Percentiles rank a stretch among this genome's conserved stretches.
Evolutionary conservation across 2,329 filamentous ascomycete species (phyloP).

Genomic region (Trichoderma pleuroti): DNA sequence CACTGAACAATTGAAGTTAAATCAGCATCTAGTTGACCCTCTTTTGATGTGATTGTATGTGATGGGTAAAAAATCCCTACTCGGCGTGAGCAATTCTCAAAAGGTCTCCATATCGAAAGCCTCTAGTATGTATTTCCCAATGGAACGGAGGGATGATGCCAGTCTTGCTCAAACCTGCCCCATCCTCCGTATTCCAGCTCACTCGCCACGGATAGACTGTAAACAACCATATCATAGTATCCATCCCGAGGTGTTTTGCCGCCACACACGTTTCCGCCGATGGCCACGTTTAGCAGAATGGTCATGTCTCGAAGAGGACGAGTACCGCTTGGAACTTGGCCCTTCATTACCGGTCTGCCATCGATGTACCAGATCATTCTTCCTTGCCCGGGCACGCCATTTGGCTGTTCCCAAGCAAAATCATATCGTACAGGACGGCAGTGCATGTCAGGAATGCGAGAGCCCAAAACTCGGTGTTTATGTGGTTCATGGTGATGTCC

Average conservation of each 20-base stretch:
- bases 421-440: constrained; percentile 48
- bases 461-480: constrained; percentile 55
- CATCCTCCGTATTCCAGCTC: constrained; percentile 52
- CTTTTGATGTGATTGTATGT: neutral
- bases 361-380: constrained; percentile 59
- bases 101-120: neutral
- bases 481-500: constrained; percentile 52
- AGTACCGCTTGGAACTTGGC: constrained; percentile 48
- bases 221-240: constrained; percentile 54
- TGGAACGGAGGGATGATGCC: constrained; percentile 31
- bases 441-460: constrained; percentile 48
- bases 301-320: constrained; percentile 54
- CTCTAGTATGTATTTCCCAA: constrained; percentile 34
- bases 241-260: constrained; percentile 51
- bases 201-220: constrained; percentile 49
- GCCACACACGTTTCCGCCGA: constrained; percentile 57
- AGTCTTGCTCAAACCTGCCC: constrained; percentile 51
- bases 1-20: neutral
- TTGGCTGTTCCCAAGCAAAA: constrained; percentile 53
- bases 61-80: neutral
- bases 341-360: constrained; percentile 55
- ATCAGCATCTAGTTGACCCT: neutral
- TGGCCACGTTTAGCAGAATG: constrained; percentile 58
- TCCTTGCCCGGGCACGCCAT: constrained; percentile 42
- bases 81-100: neutral